Percentiles rank a stretch among this genome's conserved stretches.
phyloP scores from a whole-genome alignment of 148 eudicot genomes.

The Euryodendron excelsum region DNA sequence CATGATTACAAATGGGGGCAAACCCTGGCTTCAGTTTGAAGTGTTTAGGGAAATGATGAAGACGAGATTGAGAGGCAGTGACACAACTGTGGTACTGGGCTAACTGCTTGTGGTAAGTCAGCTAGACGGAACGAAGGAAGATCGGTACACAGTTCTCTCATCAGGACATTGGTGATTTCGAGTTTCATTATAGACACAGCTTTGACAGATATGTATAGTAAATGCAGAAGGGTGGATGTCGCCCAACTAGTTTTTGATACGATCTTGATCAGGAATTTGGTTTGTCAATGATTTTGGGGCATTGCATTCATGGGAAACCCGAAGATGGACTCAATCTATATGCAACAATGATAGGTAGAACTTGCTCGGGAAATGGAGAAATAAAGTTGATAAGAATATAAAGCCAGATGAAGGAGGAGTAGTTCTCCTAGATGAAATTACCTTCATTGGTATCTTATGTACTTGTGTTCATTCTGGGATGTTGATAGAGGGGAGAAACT shows the following conservation, averaged over 20 bases:
- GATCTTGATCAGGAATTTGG: slow-evolving; percentile 48
- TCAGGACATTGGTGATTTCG: slow-evolving; percentile 27
- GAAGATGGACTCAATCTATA: slow-evolving; percentile 57
- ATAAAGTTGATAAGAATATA: too few relatives aligned
- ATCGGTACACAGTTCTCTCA: slow-evolving; percentile 57
- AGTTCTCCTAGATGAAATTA: slow-evolving; percentile 57
- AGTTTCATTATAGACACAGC: slow-evolving; percentile 54
- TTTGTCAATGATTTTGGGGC: slow-evolving; percentile 79
- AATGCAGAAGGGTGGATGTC: slow-evolving; percentile 49
- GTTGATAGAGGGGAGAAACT: slow-evolving; percentile 51
- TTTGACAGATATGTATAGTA: slow-evolving; percentile 74
- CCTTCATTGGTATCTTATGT: slow-evolving; percentile 65
- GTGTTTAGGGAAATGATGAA: slow-evolving; percentile 64
- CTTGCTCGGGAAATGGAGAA: too few relatives aligned
- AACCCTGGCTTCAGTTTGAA: slow-evolving; percentile 61
- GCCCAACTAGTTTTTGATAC: slow-evolving; percentile 60
- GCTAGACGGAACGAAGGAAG: slow-evolving; percentile 66
- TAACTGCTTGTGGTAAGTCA: slow-evolving; percentile 71
- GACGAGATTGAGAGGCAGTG: slow-evolving; percentile 33
- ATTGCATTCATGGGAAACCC: slow-evolving; percentile 69
- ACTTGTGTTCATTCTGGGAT: slow-evolving; percentile 63
- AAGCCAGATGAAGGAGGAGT: slow-evolving; percentile 9
- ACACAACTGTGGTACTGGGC: slow-evolving; percentile 48
- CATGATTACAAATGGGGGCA: slow-evolving; percentile 41
- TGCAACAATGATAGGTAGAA: slow-evolving; percentile 37